Conservation (phyloP, 441 rosid genomes). For the Populus hybrid region DNA sequence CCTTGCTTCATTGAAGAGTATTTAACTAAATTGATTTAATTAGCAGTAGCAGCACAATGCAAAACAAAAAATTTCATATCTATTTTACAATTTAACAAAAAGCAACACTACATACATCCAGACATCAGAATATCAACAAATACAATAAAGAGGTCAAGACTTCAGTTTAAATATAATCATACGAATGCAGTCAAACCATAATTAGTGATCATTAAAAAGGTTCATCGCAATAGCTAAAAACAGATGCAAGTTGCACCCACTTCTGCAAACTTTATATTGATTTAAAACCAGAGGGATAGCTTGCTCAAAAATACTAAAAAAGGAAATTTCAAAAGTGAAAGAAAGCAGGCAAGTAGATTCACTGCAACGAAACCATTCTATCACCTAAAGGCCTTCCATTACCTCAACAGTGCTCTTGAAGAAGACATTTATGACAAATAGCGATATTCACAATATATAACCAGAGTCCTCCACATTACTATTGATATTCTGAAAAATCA, state of each 20-base stretch:
- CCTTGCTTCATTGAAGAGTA: background rate
- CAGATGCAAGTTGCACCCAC: background rate
- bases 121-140: background rate
- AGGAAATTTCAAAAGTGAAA: background rate
- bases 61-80: background rate
- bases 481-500: background rate
- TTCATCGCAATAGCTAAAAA: background rate
- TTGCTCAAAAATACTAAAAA: background rate
- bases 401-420: background rate
- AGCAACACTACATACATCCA: background rate
- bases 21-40: background rate
- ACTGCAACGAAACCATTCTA: background rate
- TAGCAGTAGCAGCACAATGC: background rate
- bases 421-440: background rate
- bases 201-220: background rate
- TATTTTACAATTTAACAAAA: background rate
- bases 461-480: background rate
- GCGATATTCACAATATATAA: background rate
- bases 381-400: background rate
- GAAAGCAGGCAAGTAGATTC: background rate
- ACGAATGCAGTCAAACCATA: background rate
- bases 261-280: background rate
- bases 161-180: background rate
- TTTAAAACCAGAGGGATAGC: background rate
- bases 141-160: background rate